Conservation (phyloP, 345 rosid genomes). For the Salix arbutifolia region DNA sequence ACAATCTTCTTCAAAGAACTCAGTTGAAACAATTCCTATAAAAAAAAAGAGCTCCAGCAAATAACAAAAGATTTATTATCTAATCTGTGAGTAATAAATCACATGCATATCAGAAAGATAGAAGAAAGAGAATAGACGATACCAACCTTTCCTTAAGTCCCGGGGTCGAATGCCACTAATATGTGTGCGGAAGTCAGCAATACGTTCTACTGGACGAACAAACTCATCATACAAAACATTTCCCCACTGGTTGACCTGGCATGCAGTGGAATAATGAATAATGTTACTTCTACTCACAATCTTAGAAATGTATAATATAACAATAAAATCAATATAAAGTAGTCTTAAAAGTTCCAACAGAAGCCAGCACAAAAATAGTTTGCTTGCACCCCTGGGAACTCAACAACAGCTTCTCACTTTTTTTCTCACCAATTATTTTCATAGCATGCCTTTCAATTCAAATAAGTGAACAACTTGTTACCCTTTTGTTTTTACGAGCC, state of each 20-base stretch:
- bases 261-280: constrained; percentile 10
- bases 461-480: too few relatives aligned
- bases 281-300: neutral
- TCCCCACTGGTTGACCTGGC: constrained; percentile 90
- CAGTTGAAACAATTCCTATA: neutral
- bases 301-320: neutral
- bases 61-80: neutral
- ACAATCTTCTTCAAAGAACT: neutral
- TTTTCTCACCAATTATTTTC: too few relatives aligned
- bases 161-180: constrained; percentile 89
- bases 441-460: too few relatives aligned
- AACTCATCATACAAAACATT: constrained; percentile 85
- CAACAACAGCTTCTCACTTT: too few relatives aligned
- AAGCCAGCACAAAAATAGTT: too few relatives aligned
- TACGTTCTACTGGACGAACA: constrained; percentile 86
- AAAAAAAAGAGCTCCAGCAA: neutral
- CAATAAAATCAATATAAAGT: neutral
- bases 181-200: constrained; percentile 79
- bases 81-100: too few relatives aligned
- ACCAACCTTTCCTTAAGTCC: constrained; percentile 78
- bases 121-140: neutral
- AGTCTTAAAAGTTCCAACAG: neutral
- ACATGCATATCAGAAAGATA: neutral
- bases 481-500: too few relatives aligned
- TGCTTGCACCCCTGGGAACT: too few relatives aligned